Evolutionary conservation across 257 asterid species (phyloP), one percentile per base, ranked within the genome.

Genomic region (Salvia splendens): DNA sequence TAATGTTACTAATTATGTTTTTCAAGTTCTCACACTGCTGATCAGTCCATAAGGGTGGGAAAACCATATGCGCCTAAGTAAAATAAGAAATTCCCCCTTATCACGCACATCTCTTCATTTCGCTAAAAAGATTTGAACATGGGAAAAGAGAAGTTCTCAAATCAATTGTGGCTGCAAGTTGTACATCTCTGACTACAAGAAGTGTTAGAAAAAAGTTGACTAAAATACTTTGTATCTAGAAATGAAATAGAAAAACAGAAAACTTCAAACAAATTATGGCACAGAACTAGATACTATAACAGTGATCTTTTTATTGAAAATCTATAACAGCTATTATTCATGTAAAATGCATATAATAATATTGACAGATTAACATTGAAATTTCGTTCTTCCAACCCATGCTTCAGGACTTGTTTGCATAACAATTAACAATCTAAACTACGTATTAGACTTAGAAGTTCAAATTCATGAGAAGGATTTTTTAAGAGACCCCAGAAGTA

Each of bases 321-420:
- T 4, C 42, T 38, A 38, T 38, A 5, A 38, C 9, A 5, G 52
- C 30, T 24, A 24, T 6, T 8, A 55, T 36, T 9, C 32, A 11
- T 40, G 24, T 43, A 5, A 38, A 28, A 58, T 58, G 30, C 38
- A 14, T 10, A 2, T 15, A 41, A 60, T 5, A 12, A 67, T 42
- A 7, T 12, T 41, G 41, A 45, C 55, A 35, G 12, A 76, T 46
- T 28, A 42, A 51, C 12, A 46, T 40, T 54, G 42, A 16, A 43
- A 33, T 45, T 65, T 53, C 36, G 24, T 45, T 42, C 1, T 38
- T 59, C 32, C 33, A 40, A 51, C 58, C 43, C 53, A 65, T 49
- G 41, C 36, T 60, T 65, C 63, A 61, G 48, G 16, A 54, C 61
- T 57, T 41, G 49, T 35, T 45, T 48, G 49, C 48, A 11, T 36